Conservation (phyloP, 2,329 filamentous ascomycete genomes). For the Taxawa tesnikishii region DNA sequence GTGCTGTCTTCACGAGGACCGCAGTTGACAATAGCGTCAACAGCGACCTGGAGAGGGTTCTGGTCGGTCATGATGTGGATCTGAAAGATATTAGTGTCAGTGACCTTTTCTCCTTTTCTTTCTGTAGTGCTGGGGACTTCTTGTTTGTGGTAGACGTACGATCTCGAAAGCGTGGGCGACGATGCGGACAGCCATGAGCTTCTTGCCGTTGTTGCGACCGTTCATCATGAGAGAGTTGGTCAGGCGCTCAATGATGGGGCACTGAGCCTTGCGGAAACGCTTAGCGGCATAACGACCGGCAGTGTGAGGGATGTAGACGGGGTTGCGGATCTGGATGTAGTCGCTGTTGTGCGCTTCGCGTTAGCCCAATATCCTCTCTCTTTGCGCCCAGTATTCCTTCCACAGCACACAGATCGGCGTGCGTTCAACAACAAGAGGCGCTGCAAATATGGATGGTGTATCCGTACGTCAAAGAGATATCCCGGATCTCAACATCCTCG, state of each 20-base stretch:
- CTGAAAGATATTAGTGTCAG: conserved; percentile 34
- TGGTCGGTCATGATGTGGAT: conserved; percentile 99
- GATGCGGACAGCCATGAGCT: conserved; percentile 99
- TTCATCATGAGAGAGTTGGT: conserved; percentile 99
- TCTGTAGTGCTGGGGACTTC: too few relatives aligned
- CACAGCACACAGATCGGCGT: too few relatives aligned
- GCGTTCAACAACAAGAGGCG: too few relatives aligned
- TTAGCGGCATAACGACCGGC: conserved; percentile 97
- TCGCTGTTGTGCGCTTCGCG: conserved; percentile 50
- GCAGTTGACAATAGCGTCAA: conserved; percentile 99
- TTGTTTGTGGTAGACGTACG: conserved; percentile 47
- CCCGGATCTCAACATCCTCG: conserved; percentile 98
- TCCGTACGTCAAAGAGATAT: conserved; percentile 98
- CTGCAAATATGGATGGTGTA: conserved; percentile 5
- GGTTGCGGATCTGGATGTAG: conserved; percentile 98
- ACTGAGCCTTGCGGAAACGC: conserved; percentile 99
- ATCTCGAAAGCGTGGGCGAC: conserved; percentile 99
- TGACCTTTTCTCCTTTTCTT: conserved; percentile 3
- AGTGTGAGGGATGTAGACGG: conserved; percentile 98
- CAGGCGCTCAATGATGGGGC: conserved; percentile 99
- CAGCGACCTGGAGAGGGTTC: conserved; percentile 99
- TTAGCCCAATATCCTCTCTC: conserved; percentile 11
- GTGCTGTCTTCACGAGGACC: conserved; percentile 99
- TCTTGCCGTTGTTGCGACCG: conserved; percentile 99
- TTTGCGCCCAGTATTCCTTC: conserved; percentile 11